Conservation (phyloP, 139 green algal species). For the Eudorina sp. region DNA sequence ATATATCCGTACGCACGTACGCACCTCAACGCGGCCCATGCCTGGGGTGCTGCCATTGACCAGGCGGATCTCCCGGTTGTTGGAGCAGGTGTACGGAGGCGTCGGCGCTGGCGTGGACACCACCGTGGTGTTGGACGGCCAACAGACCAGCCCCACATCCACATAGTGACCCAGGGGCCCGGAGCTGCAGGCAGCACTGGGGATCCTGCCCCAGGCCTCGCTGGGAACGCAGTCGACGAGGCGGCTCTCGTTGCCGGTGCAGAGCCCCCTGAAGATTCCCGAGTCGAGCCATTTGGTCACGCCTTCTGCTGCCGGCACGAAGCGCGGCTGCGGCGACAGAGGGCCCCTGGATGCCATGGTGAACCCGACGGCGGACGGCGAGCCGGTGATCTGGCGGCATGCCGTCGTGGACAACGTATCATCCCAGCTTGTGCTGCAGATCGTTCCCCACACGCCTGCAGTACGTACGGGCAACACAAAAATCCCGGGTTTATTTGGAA, state of each 20-base stretch:
- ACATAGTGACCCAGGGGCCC: neutral
- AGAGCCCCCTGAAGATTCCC: neutral
- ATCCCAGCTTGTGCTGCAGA: conserved; percentile 8
- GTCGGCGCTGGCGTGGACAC: neutral
- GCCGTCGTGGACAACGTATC: neutral
- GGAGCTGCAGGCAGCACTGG: neutral
- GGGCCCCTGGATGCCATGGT: neutral
- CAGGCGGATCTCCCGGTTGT: neutral
- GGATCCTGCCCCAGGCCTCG: conserved; percentile 5
- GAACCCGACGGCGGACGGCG: neutral
- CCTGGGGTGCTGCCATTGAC: conserved; percentile 12
- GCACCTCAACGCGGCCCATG: conserved; percentile 35
- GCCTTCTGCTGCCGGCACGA: neutral
- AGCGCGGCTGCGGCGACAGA: neutral
- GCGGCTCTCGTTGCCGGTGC: conserved; percentile 12
- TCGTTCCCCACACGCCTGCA: neutral
- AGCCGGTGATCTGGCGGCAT: neutral
- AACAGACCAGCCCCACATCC: conserved; percentile 1
- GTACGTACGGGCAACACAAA: too few species aligned
- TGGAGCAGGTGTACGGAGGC: neutral
- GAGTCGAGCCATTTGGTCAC: neutral
- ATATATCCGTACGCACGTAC: too few species aligned
- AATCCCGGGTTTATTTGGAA: too few species aligned
- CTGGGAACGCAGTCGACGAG: conserved; percentile 18
- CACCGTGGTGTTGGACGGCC: neutral